Evolutionary conservation across 1,139 yeast genomes (phyloP).

Genomic region (Candida pseudoviswanathii): DNA sequence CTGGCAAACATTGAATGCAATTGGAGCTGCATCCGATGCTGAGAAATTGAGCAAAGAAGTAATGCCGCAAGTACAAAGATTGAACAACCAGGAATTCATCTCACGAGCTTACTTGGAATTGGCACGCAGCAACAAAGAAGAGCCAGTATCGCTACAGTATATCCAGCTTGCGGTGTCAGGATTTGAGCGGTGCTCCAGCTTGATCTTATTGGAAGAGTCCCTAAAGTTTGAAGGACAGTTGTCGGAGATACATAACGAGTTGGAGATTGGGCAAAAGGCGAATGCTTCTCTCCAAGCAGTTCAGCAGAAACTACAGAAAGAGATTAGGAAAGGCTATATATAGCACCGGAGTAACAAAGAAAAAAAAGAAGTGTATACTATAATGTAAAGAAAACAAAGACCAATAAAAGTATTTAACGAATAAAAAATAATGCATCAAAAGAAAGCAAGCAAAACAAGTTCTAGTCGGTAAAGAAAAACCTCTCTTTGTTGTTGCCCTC

Average conservation of each 20-base stretch:
- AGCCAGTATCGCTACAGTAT: slow-evolving; percentile 31
- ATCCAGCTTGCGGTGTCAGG: slow-evolving; percentile 48
- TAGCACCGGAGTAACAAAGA: not conserved
- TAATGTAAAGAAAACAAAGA: not conserved
- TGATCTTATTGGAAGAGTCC: slow-evolving; percentile 31
- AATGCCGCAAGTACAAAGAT: slow-evolving; percentile 43
- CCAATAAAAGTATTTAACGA: not conserved
- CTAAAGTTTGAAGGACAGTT: slow-evolving; percentile 38
- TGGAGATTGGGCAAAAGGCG: not conserved
- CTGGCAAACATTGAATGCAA: slow-evolving; percentile 36
- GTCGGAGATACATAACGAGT: slow-evolving; percentile 22
- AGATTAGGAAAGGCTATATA: slow-evolving; percentile 5
- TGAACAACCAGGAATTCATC: slow-evolving; percentile 32
- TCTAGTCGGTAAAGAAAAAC: not conserved
- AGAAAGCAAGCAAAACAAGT: not conserved
- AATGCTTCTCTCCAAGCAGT: not conserved
- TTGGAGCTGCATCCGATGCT: slow-evolving; percentile 41
- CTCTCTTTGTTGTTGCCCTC: not conserved
- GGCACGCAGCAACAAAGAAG: slow-evolving; percentile 27
- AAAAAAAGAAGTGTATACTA: not conserved
- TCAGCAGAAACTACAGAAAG: slow-evolving; percentile 20
- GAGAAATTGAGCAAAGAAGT: slow-evolving; percentile 32
- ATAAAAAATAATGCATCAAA: slow-evolving; percentile 1
- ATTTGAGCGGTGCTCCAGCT: slow-evolving; percentile 34
- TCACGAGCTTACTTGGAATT: slow-evolving; percentile 42